Evolutionary conservation across 257 asterid species (phyloP).

Genomic region (Solanum pinnatisectum): DNA sequence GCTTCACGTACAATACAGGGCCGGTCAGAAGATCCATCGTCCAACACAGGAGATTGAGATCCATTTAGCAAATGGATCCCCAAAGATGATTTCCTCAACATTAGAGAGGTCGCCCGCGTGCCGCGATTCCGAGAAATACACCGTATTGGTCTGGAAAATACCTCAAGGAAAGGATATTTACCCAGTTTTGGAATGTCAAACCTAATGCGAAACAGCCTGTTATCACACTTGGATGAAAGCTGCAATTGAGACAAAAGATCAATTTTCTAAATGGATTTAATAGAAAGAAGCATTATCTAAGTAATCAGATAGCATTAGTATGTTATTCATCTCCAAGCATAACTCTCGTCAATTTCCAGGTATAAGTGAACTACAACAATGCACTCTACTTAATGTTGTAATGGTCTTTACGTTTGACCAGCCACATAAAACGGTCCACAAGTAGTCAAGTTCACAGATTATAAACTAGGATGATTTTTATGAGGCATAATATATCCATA

Average conservation of each 20-base stretch:
- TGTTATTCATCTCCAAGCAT: neutral
- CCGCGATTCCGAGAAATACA: constrained; percentile 71
- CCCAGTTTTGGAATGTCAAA: constrained; percentile 46
- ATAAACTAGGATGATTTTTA: neutral
- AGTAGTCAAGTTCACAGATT: neutral
- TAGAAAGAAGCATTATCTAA: neutral
- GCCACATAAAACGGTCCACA: neutral
- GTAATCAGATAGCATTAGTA: neutral
- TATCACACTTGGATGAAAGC: constrained; percentile 89
- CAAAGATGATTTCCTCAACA: constrained; percentile 41
- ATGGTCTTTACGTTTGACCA: neutral
- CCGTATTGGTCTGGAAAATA: constrained; percentile 50
- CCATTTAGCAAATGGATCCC: constrained; percentile 28
- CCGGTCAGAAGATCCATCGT: constrained; percentile 47
- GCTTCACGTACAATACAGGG: constrained; percentile 69
- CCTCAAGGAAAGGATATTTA: constrained; percentile 53
- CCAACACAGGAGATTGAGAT: constrained; percentile 36
- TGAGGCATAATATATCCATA: neutral
- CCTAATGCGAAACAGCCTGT: constrained; percentile 65
- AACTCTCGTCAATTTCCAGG: neutral
- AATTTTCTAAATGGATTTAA: neutral
- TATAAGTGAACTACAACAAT: neutral
- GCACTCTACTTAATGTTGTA: neutral
- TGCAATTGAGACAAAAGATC: constrained; percentile 17
- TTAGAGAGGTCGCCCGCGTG: constrained; percentile 30